Percentiles rank a stretch among this genome's conserved stretches.
These are phyloP conservation scores for Bipolaris gigantea DNA, from an alignment of 2,329 filamentous ascomycete species.

Conservation along the genomic window DNA sequence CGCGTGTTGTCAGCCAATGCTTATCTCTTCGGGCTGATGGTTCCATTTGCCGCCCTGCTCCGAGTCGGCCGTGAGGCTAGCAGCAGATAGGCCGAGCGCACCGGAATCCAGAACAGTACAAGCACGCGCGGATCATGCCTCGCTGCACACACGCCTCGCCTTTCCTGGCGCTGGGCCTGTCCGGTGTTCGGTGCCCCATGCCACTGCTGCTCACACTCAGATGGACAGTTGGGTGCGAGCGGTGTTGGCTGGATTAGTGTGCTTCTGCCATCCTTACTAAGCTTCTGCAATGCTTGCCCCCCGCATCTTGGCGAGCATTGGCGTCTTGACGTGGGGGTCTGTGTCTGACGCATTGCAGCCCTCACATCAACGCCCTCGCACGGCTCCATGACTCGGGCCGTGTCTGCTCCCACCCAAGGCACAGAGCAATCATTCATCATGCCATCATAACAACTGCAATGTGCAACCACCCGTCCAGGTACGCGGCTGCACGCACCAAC, in stretches of 20 bases:
- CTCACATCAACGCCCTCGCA: constrained; percentile 1
- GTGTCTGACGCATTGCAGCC: not conserved
- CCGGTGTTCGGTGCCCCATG: constrained; percentile 14
- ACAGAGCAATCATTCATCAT: constrained; percentile 39
- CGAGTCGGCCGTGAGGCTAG: constrained; percentile 11
- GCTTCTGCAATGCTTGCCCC: constrained; percentile 20
- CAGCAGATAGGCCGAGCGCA: constrained; percentile 3
- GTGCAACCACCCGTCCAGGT: constrained; percentile 90
- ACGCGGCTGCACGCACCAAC: constrained; percentile 77
- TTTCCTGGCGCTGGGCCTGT: constrained; percentile 3
- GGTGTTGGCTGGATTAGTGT: constrained; percentile 13
- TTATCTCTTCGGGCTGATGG: constrained; percentile 22
- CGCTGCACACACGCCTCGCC: constrained; percentile 9
- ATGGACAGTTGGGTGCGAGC: constrained; percentile 10
- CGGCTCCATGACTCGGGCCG: constrained; percentile 10
- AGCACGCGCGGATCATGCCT: constrained; percentile 18
- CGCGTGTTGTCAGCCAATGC: constrained; percentile 24
- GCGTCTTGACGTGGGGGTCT: not conserved
- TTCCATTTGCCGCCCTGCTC: not conserved
- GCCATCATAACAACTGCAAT: constrained; percentile 74
- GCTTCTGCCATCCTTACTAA: constrained; percentile 20
- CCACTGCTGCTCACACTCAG: constrained; percentile 4
- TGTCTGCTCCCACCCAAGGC: not conserved
- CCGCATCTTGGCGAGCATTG: constrained; percentile 12
- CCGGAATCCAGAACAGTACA: constrained; percentile 11